Percentiles rank a stretch among this genome's conserved stretches.
Conservation (phyloP, 2,329 filamentous ascomycete species). For the Myotisia sp. region DNA sequence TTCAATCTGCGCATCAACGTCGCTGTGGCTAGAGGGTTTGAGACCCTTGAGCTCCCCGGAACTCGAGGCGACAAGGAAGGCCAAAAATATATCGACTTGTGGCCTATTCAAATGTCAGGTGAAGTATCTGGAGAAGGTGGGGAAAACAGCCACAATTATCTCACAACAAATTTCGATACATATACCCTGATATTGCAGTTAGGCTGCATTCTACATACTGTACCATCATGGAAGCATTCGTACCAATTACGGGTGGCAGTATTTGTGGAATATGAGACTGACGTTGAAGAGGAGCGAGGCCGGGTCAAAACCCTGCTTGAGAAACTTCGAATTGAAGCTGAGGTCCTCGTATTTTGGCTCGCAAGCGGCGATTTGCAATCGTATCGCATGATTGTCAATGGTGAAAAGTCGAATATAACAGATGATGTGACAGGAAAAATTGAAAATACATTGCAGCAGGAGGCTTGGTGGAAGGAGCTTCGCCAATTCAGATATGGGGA, state of each 20-base stretch:
- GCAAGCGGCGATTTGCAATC: conserved; percentile 56
- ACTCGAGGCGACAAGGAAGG: conserved; percentile 39
- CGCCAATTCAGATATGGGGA: conserved; percentile 33
- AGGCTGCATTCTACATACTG: conserved; percentile 69
- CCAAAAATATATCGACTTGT: conserved; percentile 74
- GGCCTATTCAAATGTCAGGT: conserved; percentile 89
- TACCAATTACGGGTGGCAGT: conserved; percentile 65
- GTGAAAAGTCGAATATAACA: conserved; percentile 37
- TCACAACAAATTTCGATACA: conserved; percentile 84
- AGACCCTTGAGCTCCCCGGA: conserved; percentile 57
- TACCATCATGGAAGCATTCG: conserved; percentile 61
- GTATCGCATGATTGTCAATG: conserved; percentile 69
- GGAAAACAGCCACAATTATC: conserved; percentile 47
- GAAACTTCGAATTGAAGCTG: conserved; percentile 67
- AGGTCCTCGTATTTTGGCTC: conserved; percentile 68
- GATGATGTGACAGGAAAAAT: conserved; percentile 47
- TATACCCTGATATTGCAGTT: conserved; percentile 78
- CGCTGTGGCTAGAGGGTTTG: conserved; percentile 69
- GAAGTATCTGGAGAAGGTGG: conserved; percentile 52
- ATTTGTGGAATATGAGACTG: conserved; percentile 77
- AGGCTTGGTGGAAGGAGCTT: conserved; percentile 74
- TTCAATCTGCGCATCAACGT: conserved; percentile 69
- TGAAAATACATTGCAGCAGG: conserved; percentile 50
- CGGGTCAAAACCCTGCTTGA: conserved; percentile 60
- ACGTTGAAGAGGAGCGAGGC: conserved; percentile 63